These are phyloP conservation scores for Psidium friedrichsthalianum DNA, from an alignment of 345 rosid genomes.

Conservation along the genomic window DNA sequence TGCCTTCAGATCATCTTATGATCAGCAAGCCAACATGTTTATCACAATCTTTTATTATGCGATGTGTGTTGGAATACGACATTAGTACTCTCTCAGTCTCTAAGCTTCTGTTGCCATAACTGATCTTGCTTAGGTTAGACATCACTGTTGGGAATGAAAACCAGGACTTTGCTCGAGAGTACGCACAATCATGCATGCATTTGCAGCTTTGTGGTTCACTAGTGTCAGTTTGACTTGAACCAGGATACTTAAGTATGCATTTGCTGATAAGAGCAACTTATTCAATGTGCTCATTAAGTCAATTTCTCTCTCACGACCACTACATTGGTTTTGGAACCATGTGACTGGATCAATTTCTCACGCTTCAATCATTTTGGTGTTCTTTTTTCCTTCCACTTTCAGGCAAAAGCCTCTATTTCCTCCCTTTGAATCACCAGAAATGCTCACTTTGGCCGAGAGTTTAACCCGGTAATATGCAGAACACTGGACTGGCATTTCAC, in stretches of 20 bases:
- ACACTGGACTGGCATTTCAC: neutral
- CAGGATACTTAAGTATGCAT: neutral
- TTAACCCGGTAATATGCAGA: constrained; percentile 51
- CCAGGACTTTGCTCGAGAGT: no score
- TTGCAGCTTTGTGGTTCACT: neutral
- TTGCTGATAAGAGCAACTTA: neutral
- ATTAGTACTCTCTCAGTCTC: neutral
- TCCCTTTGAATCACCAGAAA: constrained; percentile 78
- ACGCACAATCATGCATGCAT: no score
- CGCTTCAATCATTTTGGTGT: neutral
- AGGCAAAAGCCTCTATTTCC: constrained; percentile 86
- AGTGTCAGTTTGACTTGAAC: neutral
- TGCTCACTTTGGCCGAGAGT: constrained; percentile 77
- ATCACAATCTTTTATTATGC: neutral
- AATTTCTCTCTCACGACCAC: neutral
- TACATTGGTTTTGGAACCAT: neutral
- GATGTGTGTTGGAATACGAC: neutral
- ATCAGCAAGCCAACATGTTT: neutral
- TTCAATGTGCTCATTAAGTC: neutral
- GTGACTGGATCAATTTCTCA: neutral
- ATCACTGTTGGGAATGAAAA: no score
- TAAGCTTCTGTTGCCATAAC: no score
- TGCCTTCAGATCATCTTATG: neutral
- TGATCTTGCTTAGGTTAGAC: no score
- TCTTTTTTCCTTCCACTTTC: constrained; percentile 5